Evolutionary conservation across 768 basidiomycete genomes (phyloP), one percentile per base, ranked within the genome.

Genomic region (Kwoniella sp.): DNA sequence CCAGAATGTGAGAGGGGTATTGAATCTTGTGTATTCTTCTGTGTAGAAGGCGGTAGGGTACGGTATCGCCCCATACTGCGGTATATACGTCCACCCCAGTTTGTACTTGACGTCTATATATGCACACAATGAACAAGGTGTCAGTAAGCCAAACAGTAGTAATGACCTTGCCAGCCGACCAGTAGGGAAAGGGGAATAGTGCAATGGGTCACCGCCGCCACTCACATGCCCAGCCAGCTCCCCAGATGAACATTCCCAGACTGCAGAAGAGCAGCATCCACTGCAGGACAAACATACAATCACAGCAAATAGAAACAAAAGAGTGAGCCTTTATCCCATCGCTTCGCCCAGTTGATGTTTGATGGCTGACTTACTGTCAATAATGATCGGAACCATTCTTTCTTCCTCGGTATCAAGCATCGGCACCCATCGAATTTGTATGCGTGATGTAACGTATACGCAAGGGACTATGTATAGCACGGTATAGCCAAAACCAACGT

Each of bases 311-410:
- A 33, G 33, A 5, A 33, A 5, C 33, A n/a, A n/a, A n/a, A n/a
- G n/a, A n/a, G n/a, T n/a, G 33, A 33, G 33, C 33, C 7, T 33
- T 33, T 44, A 44, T 13, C 33, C 7, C 33, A 33, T 13, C 13
- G 33, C 33, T 33, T 13, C 13, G 6, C 33, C 33, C 33, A 6
- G 33, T 13, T 13, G 33, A 33, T 33, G 33, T 13, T 33, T 13
- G 6, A 13, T 13, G n/a, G n/a, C n/a, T n/a, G 22, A 62, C 71
- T 60, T 36, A 73, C 71, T 26, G 67, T 70, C 9, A 75, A 56
- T 7, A 75, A 49, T 2, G 63, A 52, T 44, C 73, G 46, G 27
- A 72, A 72, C 73, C 70, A 75, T 8, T 72, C 68, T 57, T 70
- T 72, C 37, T 58, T 59, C 17, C 65, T 60, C 8, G 73, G 73